Conservation (phyloP, 2,329 filamentous ascomycete genomes). For the Onygena corvina region DNA sequence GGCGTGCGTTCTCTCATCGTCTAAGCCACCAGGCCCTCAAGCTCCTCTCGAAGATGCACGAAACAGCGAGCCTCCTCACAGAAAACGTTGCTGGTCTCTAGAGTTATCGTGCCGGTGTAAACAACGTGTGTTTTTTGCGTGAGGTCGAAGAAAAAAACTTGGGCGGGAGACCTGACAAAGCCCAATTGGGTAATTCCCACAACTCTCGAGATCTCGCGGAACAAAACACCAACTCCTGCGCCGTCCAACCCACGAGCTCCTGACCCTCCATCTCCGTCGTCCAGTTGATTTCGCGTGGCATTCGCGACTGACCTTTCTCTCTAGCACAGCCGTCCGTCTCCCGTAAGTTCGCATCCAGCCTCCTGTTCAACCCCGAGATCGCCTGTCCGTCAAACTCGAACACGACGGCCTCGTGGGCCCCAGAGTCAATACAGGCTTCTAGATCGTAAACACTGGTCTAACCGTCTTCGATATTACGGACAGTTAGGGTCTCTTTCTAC, state of each 20-base stretch:
- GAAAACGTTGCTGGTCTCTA: not conserved
- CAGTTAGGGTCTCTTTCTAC: not conserved
- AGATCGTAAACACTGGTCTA: not conserved
- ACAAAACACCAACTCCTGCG: not conserved
- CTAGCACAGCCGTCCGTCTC: not conserved
- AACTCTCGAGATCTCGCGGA: conserved; percentile 5
- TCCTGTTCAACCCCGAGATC: not conserved
- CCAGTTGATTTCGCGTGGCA: not conserved
- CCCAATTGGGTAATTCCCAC: conserved; percentile 3
- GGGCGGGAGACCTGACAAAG: not conserved
- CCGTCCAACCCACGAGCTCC: not conserved
- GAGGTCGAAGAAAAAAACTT: not conserved
- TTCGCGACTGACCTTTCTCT: not conserved
- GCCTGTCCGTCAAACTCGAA: not conserved
- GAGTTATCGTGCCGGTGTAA: too few relatives aligned
- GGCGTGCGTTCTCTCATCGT: not conserved
- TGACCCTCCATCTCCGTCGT: not conserved
- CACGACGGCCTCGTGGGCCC: too few relatives aligned
- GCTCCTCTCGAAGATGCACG: not conserved
- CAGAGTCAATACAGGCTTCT: not conserved
- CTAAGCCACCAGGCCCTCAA: not conserved
- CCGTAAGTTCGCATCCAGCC: not conserved
- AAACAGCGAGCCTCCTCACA: not conserved
- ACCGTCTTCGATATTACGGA: not conserved
- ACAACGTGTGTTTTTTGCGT: not conserved